Conservation (phyloP, 2,329 filamentous ascomycete species). For the Pezicula carpinea region DNA sequence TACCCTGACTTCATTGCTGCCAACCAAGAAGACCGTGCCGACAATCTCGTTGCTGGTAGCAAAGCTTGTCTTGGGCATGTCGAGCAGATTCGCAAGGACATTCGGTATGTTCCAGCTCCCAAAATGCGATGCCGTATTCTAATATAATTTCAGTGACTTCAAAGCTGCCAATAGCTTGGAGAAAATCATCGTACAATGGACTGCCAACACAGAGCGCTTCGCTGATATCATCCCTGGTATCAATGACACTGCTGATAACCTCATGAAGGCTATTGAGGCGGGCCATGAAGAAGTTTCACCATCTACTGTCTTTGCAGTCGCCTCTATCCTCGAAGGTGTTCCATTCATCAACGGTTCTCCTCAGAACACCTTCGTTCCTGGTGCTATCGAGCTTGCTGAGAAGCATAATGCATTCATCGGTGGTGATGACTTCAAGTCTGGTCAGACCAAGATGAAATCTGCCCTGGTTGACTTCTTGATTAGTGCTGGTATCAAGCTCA, state of each 20-base stretch:
- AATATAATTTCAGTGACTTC: conserved; percentile 62
- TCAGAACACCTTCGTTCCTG: conserved; percentile 97
- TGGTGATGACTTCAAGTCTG: conserved; percentile 99
- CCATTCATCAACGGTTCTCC: conserved; percentile 99
- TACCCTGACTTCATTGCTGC: conserved; percentile 99
- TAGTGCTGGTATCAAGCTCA: conserved; percentile 97
- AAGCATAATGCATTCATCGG: conserved; percentile 86
- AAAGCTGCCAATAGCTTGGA: conserved; percentile 80
- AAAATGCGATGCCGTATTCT: conserved; percentile 2
- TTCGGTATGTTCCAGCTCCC: conserved; percentile 52
- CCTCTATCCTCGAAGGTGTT: conserved; percentile 80
- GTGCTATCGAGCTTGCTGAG: conserved; percentile 84
- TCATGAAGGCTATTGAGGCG: conserved; percentile 78
- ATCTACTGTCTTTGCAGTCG: conserved; percentile 93
- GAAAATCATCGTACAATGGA: conserved; percentile 97
- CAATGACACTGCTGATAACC: conserved; percentile 95
- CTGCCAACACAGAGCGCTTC: conserved; percentile 97
- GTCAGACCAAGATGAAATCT: conserved; percentile 99
- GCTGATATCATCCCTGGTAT: conserved; percentile 82
- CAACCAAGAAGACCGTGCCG: conserved; percentile 94
- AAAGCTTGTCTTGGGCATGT: conserved; percentile 87
- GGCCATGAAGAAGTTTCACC: conserved; percentile 91
- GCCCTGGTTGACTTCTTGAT: conserved; percentile 97
- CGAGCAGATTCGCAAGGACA: conserved; percentile 88
- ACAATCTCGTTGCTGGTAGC: conserved; percentile 79